Evolutionary conservation across 108 stramenopile genomes (phyloP).

Genomic region (Fragilaria crotonensis): DNA sequence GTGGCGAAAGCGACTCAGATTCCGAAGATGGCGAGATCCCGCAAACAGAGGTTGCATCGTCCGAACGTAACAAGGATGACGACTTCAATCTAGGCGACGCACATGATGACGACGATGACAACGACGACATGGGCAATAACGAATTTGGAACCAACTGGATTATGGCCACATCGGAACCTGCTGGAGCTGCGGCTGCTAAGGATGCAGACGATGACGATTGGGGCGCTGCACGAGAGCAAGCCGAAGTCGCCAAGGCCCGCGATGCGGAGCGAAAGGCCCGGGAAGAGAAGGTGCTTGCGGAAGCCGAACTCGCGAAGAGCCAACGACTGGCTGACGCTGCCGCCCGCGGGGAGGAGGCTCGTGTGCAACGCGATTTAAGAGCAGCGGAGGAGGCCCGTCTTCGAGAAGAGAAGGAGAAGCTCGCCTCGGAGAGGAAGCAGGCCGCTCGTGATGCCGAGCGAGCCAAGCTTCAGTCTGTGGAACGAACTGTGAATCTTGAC

Average conservation of each 20-base stretch:
- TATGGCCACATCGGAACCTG: slow-evolving; percentile 38
- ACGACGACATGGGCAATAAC: slow-evolving; percentile 39
- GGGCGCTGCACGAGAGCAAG: slow-evolving; percentile 69
- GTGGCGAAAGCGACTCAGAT: slow-evolving; percentile 63
- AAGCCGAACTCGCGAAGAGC: slow-evolving; percentile 63
- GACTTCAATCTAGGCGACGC: slow-evolving; percentile 37
- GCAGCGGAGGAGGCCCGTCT: slow-evolving; percentile 64
- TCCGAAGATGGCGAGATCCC: slow-evolving; percentile 31
- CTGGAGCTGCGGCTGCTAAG: slow-evolving; percentile 26
- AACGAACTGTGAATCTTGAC: slow-evolving; percentile 83
- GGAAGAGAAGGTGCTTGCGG: slow-evolving; percentile 70
- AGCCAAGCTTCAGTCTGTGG: slow-evolving; percentile 54
- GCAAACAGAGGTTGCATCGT: background rate
- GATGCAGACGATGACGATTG: slow-evolving; percentile 75
- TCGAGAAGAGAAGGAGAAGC: slow-evolving; percentile 55
- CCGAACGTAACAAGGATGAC: background rate
- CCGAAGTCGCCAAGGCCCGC: slow-evolving; percentile 58
- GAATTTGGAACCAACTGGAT: slow-evolving; percentile 63
- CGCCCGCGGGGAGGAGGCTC: slow-evolving; percentile 68
- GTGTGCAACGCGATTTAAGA: slow-evolving; percentile 60
- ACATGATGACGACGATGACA: slow-evolving; percentile 32
- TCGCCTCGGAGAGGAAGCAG: slow-evolving; percentile 54
- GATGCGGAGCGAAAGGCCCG: slow-evolving; percentile 78
- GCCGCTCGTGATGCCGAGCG: slow-evolving; percentile 70
- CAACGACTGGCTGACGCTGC: slow-evolving; percentile 70